Evolutionary conservation across 805 yeast species (phyloP), one percentile per base, ranked within the genome.

Genomic region (Candida wancherniae): DNA sequence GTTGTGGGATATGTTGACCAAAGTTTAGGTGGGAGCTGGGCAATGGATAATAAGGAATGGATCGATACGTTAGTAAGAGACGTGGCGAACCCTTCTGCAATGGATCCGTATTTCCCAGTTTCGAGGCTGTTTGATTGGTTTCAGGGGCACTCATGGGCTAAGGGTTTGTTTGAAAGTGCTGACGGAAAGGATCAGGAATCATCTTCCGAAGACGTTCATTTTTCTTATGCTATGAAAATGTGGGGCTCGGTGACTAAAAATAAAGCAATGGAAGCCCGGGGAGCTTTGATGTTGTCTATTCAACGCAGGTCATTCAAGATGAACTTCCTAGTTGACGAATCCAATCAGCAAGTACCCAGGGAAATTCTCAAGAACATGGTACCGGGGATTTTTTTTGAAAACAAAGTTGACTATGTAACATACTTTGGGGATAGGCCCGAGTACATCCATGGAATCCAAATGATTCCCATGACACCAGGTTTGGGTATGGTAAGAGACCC

Each of bases 101-200:
- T 55, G 11, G 84, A 78, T 42, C 22, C 50, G 1, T 69, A 67
- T 38, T 82, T 79, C 64, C 88, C 90, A 3, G 73, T 69, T 8
- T 75, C 67, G 24, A 67, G 88, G 37, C 61, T 67, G 33, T 82
- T 81, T 55, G 87, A 81, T 52, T 82, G 83, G 75, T 82, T 55
- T 55, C 58, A 65, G 40, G 88, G 90, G 6, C 90, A 82, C 49
- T 73, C 83, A 17, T 79, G 84, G 78, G 87, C 88, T 6, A 71
- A 73, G 40, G 90, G 90, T 3, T 49, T 82, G 14, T 73, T 69
- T 46, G 71, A 67, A 9, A 64, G 74, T 25, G 75, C 72, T 2
- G 84, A 79, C 50, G 87, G 88, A 22, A 75, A 77, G 42, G 81
- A 80, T 49, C 80, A 80, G 51, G 87, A 80, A 50, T 73, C 82